Conservation (phyloP, 768 basidiomycete species). For the Pleurotus platypus region DNA sequence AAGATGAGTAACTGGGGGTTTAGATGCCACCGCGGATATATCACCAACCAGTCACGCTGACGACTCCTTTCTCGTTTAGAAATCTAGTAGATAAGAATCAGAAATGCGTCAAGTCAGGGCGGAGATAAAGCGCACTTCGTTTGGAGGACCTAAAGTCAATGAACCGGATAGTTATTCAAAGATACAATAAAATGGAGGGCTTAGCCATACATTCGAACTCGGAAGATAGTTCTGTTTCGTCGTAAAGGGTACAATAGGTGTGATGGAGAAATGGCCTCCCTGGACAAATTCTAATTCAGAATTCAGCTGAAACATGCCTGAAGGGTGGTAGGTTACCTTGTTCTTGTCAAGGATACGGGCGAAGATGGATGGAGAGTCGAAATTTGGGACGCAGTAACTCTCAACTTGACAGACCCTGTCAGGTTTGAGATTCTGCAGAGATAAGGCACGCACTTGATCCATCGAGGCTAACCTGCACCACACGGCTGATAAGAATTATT, state of each 20-base stretch:
- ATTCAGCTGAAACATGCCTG: neutral
- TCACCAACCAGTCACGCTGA: conserved; percentile 65
- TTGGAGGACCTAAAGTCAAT: conserved; percentile 58
- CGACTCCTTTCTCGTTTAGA: conserved; percentile 85
- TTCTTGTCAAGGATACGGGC: conserved; percentile 86
- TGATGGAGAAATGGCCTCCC: conserved; percentile 91
- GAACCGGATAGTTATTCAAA: conserved; percentile 1
- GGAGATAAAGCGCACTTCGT: conserved; percentile 51
- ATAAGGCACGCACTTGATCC: conserved; percentile 57
- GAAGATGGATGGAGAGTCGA: conserved; percentile 91
- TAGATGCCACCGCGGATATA: too few species aligned
- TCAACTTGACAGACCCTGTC: conserved; percentile 55
- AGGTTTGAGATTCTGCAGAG: neutral
- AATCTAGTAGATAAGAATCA: conserved; percentile 31
- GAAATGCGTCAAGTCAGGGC: neutral
- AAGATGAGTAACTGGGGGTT: too few species aligned
- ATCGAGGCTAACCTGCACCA: conserved; percentile 58
- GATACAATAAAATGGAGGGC: neutral
- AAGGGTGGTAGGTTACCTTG: conserved; percentile 31
- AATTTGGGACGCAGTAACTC: conserved; percentile 89
- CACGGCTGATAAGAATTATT: neutral
- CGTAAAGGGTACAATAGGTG: conserved; percentile 63
- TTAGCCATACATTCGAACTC: conserved; percentile 62
- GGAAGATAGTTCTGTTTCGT: conserved; percentile 84
- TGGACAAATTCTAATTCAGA: conserved; percentile 15